Conservation (phyloP, 176 grass and related monocot genomes). For the Triticum aestivum region IWGSC_CS_RefSeq_v2.1 NC_057803.1:714463506-714464005, state of each 20-base stretch:
- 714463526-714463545: no score
- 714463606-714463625: no score
- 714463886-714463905: no score
- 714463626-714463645: no score
- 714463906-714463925: no score
- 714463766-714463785: slow-evolving; percentile 59
- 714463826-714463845: slow-evolving; percentile 20
- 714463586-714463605: no score
- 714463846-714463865: slow-evolving; percentile 32
- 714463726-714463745: slow-evolving; percentile 46
- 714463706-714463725: slow-evolving; percentile 59
- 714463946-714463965: no score
- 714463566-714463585: no score
- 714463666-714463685: slow-evolving; percentile 44
- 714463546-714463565: no score
- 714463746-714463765: slow-evolving; percentile 52
- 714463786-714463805: slow-evolving; percentile 67
- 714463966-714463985: slow-evolving; percentile 62
- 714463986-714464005: slow-evolving; percentile 68
- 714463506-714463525: no score
- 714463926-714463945: background rate
- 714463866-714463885: background rate
- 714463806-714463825: slow-evolving; percentile 59
- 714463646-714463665: slow-evolving; percentile 40
- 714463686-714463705: slow-evolving; percentile 71